These are phyloP conservation scores for Hymenoscyphus fraxineus DNA, from an alignment of 2,329 filamentous ascomycete genomes.

Conservation along the genomic window DNA sequence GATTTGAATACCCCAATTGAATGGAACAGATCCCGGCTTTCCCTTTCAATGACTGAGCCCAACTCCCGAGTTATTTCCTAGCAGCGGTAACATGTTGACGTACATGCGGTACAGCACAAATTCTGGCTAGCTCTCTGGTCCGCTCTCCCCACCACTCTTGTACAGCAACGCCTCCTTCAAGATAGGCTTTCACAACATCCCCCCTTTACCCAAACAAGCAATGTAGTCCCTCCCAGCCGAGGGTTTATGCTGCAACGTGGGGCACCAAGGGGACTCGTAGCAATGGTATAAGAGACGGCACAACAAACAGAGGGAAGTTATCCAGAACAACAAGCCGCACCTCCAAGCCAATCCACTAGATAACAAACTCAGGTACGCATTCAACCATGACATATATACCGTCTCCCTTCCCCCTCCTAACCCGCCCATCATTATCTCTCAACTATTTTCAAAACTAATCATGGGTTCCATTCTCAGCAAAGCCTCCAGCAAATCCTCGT, in stretches of 20 bases:
- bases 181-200: neutral
- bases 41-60: neutral
- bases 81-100: neutral
- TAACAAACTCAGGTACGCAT: neutral
- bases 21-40: too few species aligned
- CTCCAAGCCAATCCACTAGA: neutral
- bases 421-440: neutral
- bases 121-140: neutral
- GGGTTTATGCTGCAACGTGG: conserved; percentile 20
- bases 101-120: neutral
- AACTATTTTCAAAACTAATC: conserved; percentile 23
- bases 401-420: neutral
- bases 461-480: conserved; percentile 35
- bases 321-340: conserved; percentile 5
- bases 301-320: conserved; percentile 1
- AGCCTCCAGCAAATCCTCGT: conserved; percentile 15
- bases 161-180: neutral
- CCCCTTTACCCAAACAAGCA: conserved; percentile 21
- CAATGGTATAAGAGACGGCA: neutral
- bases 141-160: neutral
- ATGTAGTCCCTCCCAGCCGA: conserved; percentile 21
- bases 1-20: neutral
- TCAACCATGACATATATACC: neutral
- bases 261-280: conserved; percentile 11
- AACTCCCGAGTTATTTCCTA: neutral